Conservation (phyloP, 192 early-diverging fungal genomes). For the Geranomyces michiganensis region DNA sequence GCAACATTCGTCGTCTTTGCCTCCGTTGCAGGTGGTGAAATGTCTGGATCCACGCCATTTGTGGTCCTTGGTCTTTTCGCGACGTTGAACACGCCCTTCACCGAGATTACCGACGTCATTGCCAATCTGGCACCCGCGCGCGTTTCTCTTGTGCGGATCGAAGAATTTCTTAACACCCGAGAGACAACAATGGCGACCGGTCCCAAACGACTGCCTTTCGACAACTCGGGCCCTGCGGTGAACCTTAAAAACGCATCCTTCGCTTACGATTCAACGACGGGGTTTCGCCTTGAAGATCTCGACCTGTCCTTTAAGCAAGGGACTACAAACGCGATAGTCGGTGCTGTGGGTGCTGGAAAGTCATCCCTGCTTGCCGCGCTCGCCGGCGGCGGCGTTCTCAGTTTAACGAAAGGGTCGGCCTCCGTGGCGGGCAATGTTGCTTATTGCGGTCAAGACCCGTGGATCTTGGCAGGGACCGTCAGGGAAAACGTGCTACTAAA, state of each 20-base stretch:
- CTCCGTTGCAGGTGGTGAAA: conserved; percentile 1
- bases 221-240: background rate
- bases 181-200: conserved; percentile 40
- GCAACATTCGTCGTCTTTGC: conserved; percentile 23
- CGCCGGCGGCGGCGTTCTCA: conserved; percentile 54
- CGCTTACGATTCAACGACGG: conserved; percentile 32
- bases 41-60: background rate
- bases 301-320: conserved; percentile 47
- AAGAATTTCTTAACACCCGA: background rate
- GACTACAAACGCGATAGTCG: conserved; percentile 74
- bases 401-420: conserved; percentile 53
- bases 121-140: conserved; percentile 47
- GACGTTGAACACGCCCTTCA: conserved; percentile 55
- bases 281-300: background rate
- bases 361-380: conserved; percentile 72
- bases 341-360: conserved; percentile 80
- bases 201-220: background rate
- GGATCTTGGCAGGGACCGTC: conserved; percentile 43
- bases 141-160: conserved; percentile 6
- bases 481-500: conserved; percentile 43
- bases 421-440: conserved; percentile 42
- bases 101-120: conserved; percentile 60
- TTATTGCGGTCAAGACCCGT: conserved; percentile 45
- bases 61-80: conserved; percentile 61
- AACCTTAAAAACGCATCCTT: conserved; percentile 26